These are phyloP conservation scores for Friedmanniomyces simplex DNA, from an alignment of 495 filamentous ascomycete species.

Conservation along the genomic window DNA sequence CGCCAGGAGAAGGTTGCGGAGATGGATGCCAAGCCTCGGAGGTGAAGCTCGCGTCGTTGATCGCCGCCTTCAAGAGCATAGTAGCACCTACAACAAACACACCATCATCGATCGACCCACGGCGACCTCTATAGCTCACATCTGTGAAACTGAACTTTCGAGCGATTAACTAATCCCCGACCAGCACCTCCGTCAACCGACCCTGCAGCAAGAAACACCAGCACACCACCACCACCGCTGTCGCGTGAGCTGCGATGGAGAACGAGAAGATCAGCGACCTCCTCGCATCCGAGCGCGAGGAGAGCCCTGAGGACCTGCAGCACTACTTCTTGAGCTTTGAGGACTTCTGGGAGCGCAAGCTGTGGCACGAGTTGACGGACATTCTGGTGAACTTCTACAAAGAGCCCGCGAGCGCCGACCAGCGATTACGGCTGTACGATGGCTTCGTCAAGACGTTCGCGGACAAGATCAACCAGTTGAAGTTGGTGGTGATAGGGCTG, in stretches of 20 bases:
- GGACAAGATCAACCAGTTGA: slow-evolving; percentile 97
- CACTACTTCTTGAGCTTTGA: slow-evolving; percentile 83
- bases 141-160: neutral
- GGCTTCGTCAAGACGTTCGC: slow-evolving; percentile 92
- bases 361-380: slow-evolving; percentile 98
- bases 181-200: neutral
- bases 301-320: slow-evolving; percentile 78
- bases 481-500: slow-evolving; percentile 83
- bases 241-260: slow-evolving; percentile 45
- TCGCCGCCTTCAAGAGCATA: neutral
- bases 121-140: neutral
- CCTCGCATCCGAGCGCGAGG: slow-evolving; percentile 73
- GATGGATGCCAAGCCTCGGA: neutral
- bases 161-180: neutral
- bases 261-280: slow-evolving; percentile 84
- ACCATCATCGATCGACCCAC: neutral
- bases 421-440: slow-evolving; percentile 83
- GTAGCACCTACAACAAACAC: neutral
- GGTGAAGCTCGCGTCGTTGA: neutral
- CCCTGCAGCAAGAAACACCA: too few relatives aligned
- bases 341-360: slow-evolving; percentile 94
- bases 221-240: neutral
- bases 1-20: neutral
- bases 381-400: slow-evolving; percentile 82
- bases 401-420: slow-evolving; percentile 62